Base-by-base conservation (phyloP, 305 asterid genomes). In the Solanum hybrid region DNA sequence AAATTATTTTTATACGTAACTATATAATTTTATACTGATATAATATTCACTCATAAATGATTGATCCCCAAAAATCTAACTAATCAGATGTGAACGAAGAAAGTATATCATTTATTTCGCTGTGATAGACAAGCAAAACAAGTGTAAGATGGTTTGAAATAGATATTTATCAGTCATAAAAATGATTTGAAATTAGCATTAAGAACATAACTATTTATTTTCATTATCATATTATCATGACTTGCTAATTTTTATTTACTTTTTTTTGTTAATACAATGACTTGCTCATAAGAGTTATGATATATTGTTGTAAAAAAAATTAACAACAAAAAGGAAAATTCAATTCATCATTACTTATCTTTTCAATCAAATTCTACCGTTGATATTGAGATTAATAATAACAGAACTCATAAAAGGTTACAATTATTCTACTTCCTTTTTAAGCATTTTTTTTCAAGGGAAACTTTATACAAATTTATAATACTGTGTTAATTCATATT, bases 11-110 rank as follows among this genome's bases (percentile, higher is more conserved):
- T 42, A 42, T 18, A 57, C 2, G 0, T 57, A n/a, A n/a, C 12
- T n/a, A n/a, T 24, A 71, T 0, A 26, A 26, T 71, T 0, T 71
- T 1, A 26, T 13, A 67, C 12, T n/a, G 1, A n/a, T 67, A 22
- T 69, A 24, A 69, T 24, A 69, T 24, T 24, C 16, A 24, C 8
- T 69, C 75, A 0, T 67, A 67, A 67, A n/a, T 67, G 6, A n/a
- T n/a, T 67, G 14, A 0, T 67, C 0, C 0, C 14, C 1, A 1
- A 69, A 24, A 0, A 24, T 24, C 4, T 69, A 0, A 69, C 33
- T 24, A 11, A 69, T 11, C 4, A 69, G 0, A 69, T 2, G 18
- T 11, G 9, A 71, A 71, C 5, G 1, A 9, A 71, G 20, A 71
- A 71, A 69, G 76, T 0, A 29, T 13, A 26, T 24, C 20, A 26